Conservation (phyloP, 768 basidiomycete species). For the Astraeus odoratus region DNA sequence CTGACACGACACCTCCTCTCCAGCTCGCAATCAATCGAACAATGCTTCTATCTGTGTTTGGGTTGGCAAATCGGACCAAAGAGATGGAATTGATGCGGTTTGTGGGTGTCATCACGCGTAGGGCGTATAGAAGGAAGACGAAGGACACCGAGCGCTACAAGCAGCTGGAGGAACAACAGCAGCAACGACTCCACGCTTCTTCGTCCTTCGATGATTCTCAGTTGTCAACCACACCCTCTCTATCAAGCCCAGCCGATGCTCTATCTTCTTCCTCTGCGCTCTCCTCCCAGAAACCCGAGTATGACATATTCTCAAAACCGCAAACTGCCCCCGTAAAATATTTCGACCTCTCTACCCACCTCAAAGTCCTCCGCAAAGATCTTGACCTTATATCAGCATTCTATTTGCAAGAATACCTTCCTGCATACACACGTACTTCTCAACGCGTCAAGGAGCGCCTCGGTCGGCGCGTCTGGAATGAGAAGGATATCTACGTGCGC, state of each 20-base stretch:
- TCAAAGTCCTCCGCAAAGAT: constrained; percentile 50
- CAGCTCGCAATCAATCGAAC: constrained; percentile 47
- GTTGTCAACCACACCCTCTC: constrained; percentile 15
- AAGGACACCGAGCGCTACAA: constrained; percentile 38
- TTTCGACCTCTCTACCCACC: constrained; percentile 50
- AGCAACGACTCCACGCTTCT: background rate
- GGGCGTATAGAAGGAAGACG: constrained; percentile 43
- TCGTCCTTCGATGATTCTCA: constrained; percentile 8
- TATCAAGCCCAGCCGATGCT: constrained; percentile 9
- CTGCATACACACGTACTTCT: constrained; percentile 42
- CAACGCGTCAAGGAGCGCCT: constrained; percentile 68
- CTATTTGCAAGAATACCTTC: constrained; percentile 28
- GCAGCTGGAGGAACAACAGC: constrained; percentile 23
- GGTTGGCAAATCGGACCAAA: constrained; percentile 52
- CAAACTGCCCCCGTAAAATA: constrained; percentile 19
- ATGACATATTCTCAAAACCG: constrained; percentile 22
- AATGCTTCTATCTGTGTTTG: constrained; percentile 52
- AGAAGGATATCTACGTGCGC: constrained; percentile 49
- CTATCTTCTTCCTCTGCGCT: background rate
- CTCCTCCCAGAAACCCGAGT: constrained; percentile 8
- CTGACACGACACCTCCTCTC: constrained; percentile 37
- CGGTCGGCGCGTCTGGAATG: constrained; percentile 70
- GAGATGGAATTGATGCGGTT: constrained; percentile 56
- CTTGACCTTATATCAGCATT: constrained; percentile 43
- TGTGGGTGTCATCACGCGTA: constrained; percentile 41